These are phyloP conservation scores for Echinosophora koreensis DNA, from an alignment of 306 rosid genomes.

Conservation along the genomic window DNA sequence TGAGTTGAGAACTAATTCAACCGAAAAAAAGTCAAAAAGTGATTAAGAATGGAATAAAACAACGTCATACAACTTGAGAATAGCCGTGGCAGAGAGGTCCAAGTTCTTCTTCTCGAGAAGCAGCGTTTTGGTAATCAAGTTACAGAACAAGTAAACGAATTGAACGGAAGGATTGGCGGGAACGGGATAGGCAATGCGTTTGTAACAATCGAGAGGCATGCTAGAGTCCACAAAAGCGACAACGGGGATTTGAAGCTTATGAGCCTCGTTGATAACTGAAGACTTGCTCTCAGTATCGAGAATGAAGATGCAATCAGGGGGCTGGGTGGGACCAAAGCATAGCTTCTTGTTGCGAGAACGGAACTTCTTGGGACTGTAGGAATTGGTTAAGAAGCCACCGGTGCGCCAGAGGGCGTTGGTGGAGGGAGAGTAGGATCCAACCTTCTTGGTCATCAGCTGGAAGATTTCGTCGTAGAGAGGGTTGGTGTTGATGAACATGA, in stretches of 20 bases:
- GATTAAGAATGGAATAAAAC: conserved; percentile 2
- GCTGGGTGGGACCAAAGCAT: conserved; percentile 70
- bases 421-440: conserved; percentile 64
- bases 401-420: conserved; percentile 70
- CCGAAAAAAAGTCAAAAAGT: neutral
- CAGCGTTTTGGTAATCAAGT: conserved; percentile 80
- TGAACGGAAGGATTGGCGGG: conserved; percentile 78
- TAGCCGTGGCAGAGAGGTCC: conserved; percentile 22
- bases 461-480: conserved; percentile 80
- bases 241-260: conserved; percentile 72
- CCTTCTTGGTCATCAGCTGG: conserved; percentile 69
- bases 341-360: conserved; percentile 78
- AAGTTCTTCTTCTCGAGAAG: conserved; percentile 55
- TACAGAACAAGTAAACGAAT: conserved; percentile 79
- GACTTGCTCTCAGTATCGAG: conserved; percentile 74
- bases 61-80: conserved; percentile 42
- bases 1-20: neutral
- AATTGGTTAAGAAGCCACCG: conserved; percentile 83
- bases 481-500: conserved; percentile 91
- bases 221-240: conserved; percentile 77
- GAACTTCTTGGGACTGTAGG: conserved; percentile 84
- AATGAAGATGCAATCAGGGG: conserved; percentile 81
- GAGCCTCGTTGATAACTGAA: conserved; percentile 72
- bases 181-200: conserved; percentile 74
- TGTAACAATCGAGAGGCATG: conserved; percentile 62